Conservation (phyloP, 2,329 filamentous ascomycete species). For the Cladosporium sp. region DNA sequence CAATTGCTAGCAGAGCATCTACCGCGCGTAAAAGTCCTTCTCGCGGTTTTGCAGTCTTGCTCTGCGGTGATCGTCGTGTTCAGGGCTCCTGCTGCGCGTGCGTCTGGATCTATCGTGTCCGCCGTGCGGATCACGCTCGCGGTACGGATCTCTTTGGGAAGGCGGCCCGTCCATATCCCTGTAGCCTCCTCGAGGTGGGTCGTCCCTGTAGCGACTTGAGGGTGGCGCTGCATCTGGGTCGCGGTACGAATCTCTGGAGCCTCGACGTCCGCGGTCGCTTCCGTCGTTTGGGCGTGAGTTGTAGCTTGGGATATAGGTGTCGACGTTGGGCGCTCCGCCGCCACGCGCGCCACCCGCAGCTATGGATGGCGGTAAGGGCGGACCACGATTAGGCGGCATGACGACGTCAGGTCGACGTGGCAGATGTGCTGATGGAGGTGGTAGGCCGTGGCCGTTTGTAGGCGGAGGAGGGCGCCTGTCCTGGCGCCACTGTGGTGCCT, state of each 20-base stretch:
- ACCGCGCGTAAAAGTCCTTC: conserved; percentile 38
- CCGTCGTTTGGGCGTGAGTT: conserved; percentile 18
- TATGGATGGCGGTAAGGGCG: conserved; percentile 28
- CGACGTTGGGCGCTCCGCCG: conserved; percentile 29
- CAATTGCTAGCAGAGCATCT: not conserved
- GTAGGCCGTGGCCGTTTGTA: conserved; percentile 21
- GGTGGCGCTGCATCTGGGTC: conserved; percentile 23
- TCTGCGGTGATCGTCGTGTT: conserved; percentile 23
- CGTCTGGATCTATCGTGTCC: conserved; percentile 16
- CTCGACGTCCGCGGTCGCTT: conserved; percentile 29
- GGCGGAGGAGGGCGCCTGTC: conserved; percentile 9
- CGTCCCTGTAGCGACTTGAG: conserved; percentile 7
- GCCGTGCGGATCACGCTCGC: conserved; percentile 7
- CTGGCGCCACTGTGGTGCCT: conserved; percentile 10
- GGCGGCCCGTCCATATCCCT: conserved; percentile 19
- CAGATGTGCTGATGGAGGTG: conserved; percentile 27
- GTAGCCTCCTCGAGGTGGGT: conserved; percentile 10
- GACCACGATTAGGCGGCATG: conserved; percentile 28
- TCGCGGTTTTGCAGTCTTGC: conserved; percentile 39
- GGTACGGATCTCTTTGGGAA: not conserved
- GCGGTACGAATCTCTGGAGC: conserved; percentile 24
- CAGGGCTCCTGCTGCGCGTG: conserved; percentile 35
- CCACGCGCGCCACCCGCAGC: conserved; percentile 13
- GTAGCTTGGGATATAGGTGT: conserved; percentile 51
- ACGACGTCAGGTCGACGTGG: conserved; percentile 25